Evolutionary conservation across 2,329 filamentous ascomycete species (phyloP), one percentile per base, ranked within the genome.

Genomic region (Ophiocordyceps sinensis): DNA sequence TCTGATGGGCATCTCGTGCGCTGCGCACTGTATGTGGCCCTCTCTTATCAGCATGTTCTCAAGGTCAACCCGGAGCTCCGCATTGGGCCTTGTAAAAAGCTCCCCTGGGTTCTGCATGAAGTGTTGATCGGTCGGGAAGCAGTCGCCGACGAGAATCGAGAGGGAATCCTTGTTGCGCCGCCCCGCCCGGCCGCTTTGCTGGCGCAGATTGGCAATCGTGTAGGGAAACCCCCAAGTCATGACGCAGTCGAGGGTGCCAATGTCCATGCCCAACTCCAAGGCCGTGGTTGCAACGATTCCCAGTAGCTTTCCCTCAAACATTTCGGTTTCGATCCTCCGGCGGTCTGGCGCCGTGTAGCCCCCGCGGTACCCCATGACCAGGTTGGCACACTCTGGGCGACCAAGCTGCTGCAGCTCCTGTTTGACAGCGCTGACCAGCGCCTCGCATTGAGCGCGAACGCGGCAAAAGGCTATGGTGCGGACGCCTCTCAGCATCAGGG

Each of bases 61-160:
- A n/a, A 98, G 66, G 55, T 98, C 91, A 5, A 96, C 83, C 54
- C 91, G 87, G 3, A 96, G 67, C 57, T 86, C 83, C 49, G 80
- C 84, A 48, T 95, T 94, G 0, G 88, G 87, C 52, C 85, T 85
- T 0, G 84, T 91, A 60, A 96, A 89, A 21, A 98, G 81, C 58
- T 94, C 86, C 46, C 91, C 82, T 0, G 91, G 91, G 48, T 96
- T 94, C 46, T 85, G 78, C 91, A 98, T 98, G 60, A 93, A 98
- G 56, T 93, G 79, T 56, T 98, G 91, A 56, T 98, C 91, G 0
- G 85, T 86, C 3, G 88, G 79, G 49, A 91, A 94, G 47, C 79
- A 79, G 54, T 95, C 88, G 3, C 88, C 91, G 0, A 98, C 77
- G 1, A 98, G 66, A 3, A 98, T 77, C 0, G 87, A 93, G 3